These are phyloP conservation scores for Pythium vanterpoolii DNA, from an alignment of 352 stramenopile species.

Conservation along the genomic window DNA sequence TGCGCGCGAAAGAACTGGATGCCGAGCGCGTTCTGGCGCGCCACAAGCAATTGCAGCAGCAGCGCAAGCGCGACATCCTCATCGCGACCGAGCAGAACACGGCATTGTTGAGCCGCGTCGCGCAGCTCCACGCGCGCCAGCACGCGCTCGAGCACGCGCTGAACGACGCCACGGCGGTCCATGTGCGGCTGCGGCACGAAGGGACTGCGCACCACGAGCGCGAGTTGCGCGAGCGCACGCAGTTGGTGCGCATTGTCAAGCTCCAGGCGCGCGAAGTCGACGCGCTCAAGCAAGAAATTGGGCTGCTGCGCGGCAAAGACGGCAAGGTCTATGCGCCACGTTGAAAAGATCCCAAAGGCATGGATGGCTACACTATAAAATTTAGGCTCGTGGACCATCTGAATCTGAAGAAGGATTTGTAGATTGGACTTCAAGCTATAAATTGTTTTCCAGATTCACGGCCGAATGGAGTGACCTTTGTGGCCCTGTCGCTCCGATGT, in stretches of 20 bases:
- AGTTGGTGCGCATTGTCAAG: conserved; percentile 88
- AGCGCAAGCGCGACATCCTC: conserved; percentile 74
- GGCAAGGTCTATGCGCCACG: conserved; percentile 67
- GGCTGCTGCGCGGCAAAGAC: conserved; percentile 79
- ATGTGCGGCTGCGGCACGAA: conserved; percentile 47
- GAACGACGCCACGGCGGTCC: conserved; percentile 48
- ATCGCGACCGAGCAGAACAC: conserved; percentile 85
- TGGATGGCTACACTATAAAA: conserved; percentile 21
- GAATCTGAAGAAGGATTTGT: neutral
- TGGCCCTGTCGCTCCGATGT: conserved; percentile 9
- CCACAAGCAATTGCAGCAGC: conserved; percentile 47
- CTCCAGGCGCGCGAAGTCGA: conserved; percentile 90
- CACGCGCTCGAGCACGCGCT: conserved; percentile 85
- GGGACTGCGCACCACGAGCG: conserved; percentile 46
- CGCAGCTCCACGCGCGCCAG: conserved; percentile 71
- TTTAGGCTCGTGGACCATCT: conserved; percentile 6
- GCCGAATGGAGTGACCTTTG: neutral
- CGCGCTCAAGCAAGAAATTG: conserved; percentile 88
- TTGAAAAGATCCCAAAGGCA: conserved; percentile 13
- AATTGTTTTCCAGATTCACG: neutral
- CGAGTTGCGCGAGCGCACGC: conserved; percentile 87
- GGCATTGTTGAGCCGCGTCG: conserved; percentile 68
- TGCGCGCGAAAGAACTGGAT: conserved; percentile 72
- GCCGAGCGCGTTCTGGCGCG: conserved; percentile 46
- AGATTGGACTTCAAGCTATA: conserved; percentile 2